A percentile compares a stretch with the other conserved stretches of the same genome.
phyloP scores from a whole-genome alignment of 805 yeast species.

The Yarrowia alimentaria region DNA sequence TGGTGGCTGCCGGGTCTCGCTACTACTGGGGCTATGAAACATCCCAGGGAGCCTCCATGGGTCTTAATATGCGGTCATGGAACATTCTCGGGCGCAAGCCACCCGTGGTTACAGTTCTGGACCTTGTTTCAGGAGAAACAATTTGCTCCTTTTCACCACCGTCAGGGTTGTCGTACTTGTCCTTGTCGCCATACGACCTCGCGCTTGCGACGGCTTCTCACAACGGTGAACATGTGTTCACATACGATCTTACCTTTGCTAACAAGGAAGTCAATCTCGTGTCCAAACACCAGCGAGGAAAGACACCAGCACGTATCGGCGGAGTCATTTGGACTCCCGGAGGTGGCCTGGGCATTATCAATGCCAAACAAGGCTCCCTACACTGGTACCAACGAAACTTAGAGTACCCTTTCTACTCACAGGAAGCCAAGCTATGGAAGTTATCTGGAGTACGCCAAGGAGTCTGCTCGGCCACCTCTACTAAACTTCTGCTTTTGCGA shows the following conservation, averaged over 20 bases:
- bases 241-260: slow-evolving; percentile 61
- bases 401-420: slow-evolving; percentile 31
- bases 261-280: slow-evolving; percentile 52
- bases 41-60: slow-evolving; percentile 45
- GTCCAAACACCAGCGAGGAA: slow-evolving; percentile 62
- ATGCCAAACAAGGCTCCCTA: slow-evolving; percentile 55
- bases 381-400: slow-evolving; percentile 52
- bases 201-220: slow-evolving; percentile 52
- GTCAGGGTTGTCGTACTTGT: slow-evolving; percentile 38
- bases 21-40: slow-evolving; percentile 17
- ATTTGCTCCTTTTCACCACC: slow-evolving; percentile 14
- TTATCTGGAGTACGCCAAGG: slow-evolving; percentile 33
- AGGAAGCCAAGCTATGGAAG: slow-evolving; percentile 33
- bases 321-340: slow-evolving; percentile 54
- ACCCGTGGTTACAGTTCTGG: slow-evolving; percentile 7
- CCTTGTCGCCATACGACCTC: slow-evolving; percentile 61
- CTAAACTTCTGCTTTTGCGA: not conserved
- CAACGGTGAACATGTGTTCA: slow-evolving; percentile 61
- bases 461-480: not conserved
- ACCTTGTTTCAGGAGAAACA: not conserved
- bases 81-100: slow-evolving; percentile 15
- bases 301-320: slow-evolving; percentile 54
- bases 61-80: slow-evolving; percentile 31
- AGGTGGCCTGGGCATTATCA: slow-evolving; percentile 52
- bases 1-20: slow-evolving; percentile 47